A percentile compares a stretch with the other conserved stretches of the same genome.
Evolutionary conservation across 306 rosid species (phyloP).

Genomic region (Ochetophila trinervis): DNA sequence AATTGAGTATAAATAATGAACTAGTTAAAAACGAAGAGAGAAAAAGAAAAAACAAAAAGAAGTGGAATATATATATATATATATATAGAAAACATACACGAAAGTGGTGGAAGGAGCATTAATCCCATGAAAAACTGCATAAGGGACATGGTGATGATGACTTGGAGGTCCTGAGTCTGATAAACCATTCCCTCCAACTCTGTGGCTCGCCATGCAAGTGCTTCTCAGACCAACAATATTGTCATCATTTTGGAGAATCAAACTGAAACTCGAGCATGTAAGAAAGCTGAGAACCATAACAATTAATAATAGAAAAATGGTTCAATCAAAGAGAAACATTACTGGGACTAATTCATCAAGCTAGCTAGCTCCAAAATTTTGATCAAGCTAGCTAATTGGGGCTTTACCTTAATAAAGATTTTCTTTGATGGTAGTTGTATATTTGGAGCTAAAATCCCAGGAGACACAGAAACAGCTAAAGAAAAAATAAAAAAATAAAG

Average conservation of each 20-base stretch:
- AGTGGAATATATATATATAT: not conserved
- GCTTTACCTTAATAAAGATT: slow-evolving; percentile 38
- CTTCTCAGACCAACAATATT: slow-evolving; percentile 35
- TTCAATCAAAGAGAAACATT: slow-evolving; percentile 9
- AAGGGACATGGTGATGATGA: slow-evolving; percentile 72
- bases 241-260: slow-evolving; percentile 34
- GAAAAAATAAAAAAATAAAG: slow-evolving; percentile 31
- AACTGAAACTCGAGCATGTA: slow-evolving; percentile 33
- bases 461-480: slow-evolving; percentile 18
- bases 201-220: slow-evolving; percentile 70
- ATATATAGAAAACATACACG: slow-evolving; percentile 45
- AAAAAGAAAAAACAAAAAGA: not conserved
- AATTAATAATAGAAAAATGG: too few species aligned
- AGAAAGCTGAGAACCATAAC: slow-evolving; percentile 22
- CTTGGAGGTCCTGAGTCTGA: slow-evolving; percentile 72
- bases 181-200: slow-evolving; percentile 67
- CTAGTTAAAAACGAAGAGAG: not conserved
- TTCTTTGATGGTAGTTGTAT: slow-evolving; percentile 28
- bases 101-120: slow-evolving; percentile 49
- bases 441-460: slow-evolving; percentile 26
- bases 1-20: slow-evolving; percentile 8
- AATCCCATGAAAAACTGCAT: slow-evolving; percentile 70
- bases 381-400: not conserved
- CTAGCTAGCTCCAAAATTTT: not conserved
- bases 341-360: not conserved